Base-by-base conservation (phyloP, 805 yeast species). In the Peterozyma xylosa region DNA sequence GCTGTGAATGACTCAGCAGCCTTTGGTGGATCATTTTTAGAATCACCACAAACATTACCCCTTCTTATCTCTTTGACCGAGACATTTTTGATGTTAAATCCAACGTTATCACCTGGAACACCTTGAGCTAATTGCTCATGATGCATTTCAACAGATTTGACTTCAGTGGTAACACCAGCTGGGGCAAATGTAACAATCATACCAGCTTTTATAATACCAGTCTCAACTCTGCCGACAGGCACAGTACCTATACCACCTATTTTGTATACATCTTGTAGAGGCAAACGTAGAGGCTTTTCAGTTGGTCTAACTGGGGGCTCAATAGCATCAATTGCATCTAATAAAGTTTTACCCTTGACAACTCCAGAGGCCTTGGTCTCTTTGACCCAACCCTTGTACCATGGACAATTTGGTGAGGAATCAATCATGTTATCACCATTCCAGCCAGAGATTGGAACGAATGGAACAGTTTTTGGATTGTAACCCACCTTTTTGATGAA, bases 401-500 rank as follows among this genome's bases (percentile, higher is more conserved):
- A 84, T 66, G 87, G 78, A 71, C 86, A 80, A 86, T 84, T 84
- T 58, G 82, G 46, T 58, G 89, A 80, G 42, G 85, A 62, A 74
- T 84, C 91, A 70, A 84, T 80, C 93, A 84, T 84, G 88, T 84
- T 84, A 76, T 84, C 93, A 78, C 95, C 95, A 74, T 82, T 80
- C 83, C 91, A 82, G 63, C 95, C 95, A 62, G 93, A 85, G 68
- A 83, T 81, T 68, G 95, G 95, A 63, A 86, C 90, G 80, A 86
- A 86, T 60, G 86, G 78, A 67, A 80, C 85, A 66, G 82, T 73
- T 78, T 81, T 77, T 64, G 86, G 83, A 78, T 78, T 78, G 85
- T 72, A 83, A 70, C 91, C 91, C 57, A 81, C 88, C 78, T 82
- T 77, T 82, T 80, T 81, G 77, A 82, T 78, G 78, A 83, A 83